Base-by-base conservation (phyloP, 768 basidiomycete species). In the Russula sp. region DNA sequence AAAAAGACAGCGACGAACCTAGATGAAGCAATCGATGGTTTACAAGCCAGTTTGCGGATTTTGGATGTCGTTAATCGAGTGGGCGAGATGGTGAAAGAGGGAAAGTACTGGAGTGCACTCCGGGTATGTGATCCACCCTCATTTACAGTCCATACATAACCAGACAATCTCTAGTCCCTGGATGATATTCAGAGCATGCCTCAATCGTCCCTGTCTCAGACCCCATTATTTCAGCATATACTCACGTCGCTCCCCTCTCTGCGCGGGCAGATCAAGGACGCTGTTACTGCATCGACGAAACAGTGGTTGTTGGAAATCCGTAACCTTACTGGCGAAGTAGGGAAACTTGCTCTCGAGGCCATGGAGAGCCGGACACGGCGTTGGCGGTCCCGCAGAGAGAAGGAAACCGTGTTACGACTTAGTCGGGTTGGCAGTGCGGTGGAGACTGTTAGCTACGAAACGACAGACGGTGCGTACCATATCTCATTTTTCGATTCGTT, bases 251-350 rank as follows among this genome's bases (percentile, higher is more conserved):
- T 99, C 49, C 97, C 97, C 4, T 95, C 94, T 1, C 79, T 95
- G 49, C 88, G 94, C 7, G 78, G 80, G 20, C 92, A 94, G 71
- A 92, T 99, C 72, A 92, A 94, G 74, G 91, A 91, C 71, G 89
- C 92, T 0, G 96, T 98, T 5, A 95, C 92, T 4, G 92, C 93
- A 0, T 92, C 94, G 5, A 89, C 92, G 79, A 98, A 98, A 72
- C 89, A 96, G 67, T 99, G 97, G 97, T 77, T 99, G 30, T 83
- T 97, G 54, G 95, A 98, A 71, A 94, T 98, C 58, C 80, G 97
- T 62, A 94, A 97, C 69, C 82, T 89, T 63, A 92, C 91, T 58
- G 85, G 87, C 2, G 83, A 88, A 57, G 90, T 99, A 8, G 97
- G 97, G 5, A 82, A 81, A 67, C 82, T 92, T 4, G 95, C 95